Percentiles rank a stretch among this genome's conserved stretches.
These are phyloP conservation scores for Cladophialophora immunda DNA, from an alignment of 2,329 filamentous ascomycete species.

Conservation along the genomic window DNA sequence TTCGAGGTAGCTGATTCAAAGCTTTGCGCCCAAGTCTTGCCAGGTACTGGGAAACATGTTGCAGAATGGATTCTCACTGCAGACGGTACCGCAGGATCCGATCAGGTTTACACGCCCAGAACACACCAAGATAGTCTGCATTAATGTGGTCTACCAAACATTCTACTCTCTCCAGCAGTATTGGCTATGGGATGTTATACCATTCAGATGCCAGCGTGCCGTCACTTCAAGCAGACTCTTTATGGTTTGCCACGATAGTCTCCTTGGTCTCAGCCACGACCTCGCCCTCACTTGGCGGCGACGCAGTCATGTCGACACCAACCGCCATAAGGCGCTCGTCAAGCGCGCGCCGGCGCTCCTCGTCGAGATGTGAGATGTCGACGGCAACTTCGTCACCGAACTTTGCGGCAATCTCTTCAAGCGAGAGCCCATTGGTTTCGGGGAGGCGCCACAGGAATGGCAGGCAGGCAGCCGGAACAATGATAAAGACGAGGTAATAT, in stretches of 20 bases:
- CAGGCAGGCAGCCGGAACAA: conserved; percentile 24
- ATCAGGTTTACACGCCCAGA: background rate
- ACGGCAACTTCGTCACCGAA: conserved; percentile 47
- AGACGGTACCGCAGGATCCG: background rate
- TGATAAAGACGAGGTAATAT: conserved; percentile 32
- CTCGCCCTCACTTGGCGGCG: conserved; percentile 18
- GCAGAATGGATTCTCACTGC: background rate
- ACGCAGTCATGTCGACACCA: conserved; percentile 21
- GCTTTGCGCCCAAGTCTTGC: background rate
- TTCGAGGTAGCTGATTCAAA: background rate
- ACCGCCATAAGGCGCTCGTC: conserved; percentile 29
- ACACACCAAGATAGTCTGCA: background rate
- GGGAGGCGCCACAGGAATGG: conserved; percentile 41
- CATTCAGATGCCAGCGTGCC: conserved; percentile 1
- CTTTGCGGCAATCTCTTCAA: conserved; percentile 47
- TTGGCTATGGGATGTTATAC: background rate
- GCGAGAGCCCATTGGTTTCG: conserved; percentile 46
- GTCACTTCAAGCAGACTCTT: conserved; percentile 23
- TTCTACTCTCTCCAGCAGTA: background rate
- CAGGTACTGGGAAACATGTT: background rate
- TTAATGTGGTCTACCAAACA: background rate
- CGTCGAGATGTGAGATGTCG: conserved; percentile 34
- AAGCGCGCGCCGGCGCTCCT: conserved; percentile 27
- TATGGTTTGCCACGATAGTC: conserved; percentile 15
- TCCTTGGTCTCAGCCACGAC: conserved; percentile 19